Evolutionary conservation across 1,139 yeast genomes (phyloP), one percentile per base, ranked within the genome.

Genomic region (Geotrichum candidum): DNA sequence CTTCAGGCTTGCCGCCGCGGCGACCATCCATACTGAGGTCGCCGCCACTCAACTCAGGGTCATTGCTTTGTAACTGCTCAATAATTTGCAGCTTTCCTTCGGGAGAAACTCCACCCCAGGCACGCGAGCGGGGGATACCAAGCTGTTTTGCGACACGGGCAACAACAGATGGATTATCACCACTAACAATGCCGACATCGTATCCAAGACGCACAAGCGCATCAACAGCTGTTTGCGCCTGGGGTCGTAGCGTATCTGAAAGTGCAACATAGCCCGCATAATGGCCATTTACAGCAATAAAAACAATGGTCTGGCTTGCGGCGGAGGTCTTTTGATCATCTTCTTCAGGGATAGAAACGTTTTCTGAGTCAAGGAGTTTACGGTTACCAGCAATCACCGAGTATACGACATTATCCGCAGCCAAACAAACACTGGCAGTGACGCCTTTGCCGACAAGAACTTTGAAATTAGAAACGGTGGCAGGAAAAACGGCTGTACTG

Each of bases 111-210:
- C 87, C 91, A 61, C 95, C 86, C 78, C 85, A 89, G 3, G 90
- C 85, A 68, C 88, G 84, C 6, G 80, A 77, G 7, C 74, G 71
- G n/a, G 48, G 48, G 25, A 95, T 87, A 0, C 91, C 95, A 56
- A 90, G 82, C 60, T 82, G 81, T 11, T 72, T 68, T 0, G 96
- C 97, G 50, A 90, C 83, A 61, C 80, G 79, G 51, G 76, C 71
- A 0, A 97, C 96, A 1, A 89, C 84, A 31, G 77, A 77, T 6
- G 73, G 74, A 63, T 84, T 83, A 72, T 94, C 99, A 54, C 99
- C 99, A 1, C 97, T 90, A 1, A 94, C 89, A 84, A 94, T 86
- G 7, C 92, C 96, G n/a, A 91, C 86, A 13, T 81, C 79, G 68
- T 84, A 82, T 0, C 88, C 87, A 61, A 79, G 77, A 0, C 74